phyloP scores from a whole-genome alignment of 2,329 filamentous ascomycete species.

The Cercospora beticola region DNA sequence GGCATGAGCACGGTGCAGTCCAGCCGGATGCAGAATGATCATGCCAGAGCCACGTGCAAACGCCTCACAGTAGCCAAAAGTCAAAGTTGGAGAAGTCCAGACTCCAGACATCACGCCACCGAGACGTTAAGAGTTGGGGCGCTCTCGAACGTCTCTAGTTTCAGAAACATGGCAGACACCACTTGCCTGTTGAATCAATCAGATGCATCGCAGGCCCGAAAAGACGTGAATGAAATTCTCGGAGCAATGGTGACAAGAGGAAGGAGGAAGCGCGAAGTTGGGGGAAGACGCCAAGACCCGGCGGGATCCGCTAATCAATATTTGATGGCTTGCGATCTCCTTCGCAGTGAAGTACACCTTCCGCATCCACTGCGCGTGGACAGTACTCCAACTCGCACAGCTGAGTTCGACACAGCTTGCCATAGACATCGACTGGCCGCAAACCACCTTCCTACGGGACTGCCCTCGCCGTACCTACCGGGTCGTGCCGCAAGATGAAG shows the following conservation, averaged over 20 bases:
- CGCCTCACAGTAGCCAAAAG: neutral
- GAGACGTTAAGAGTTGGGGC: neutral
- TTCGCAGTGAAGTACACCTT: neutral
- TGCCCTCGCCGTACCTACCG: neutral
- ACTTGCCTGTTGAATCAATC: neutral
- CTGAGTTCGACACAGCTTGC: neutral
- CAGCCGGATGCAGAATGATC: neutral
- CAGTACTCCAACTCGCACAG: neutral
- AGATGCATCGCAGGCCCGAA: too few relatives aligned
- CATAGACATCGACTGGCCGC: neutral
- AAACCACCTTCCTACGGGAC: neutral
- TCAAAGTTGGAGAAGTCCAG: neutral
- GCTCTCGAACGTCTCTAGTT: neutral
- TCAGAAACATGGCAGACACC: neutral
- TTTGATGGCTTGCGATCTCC: neutral
- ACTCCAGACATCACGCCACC: neutral
- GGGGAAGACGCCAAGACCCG: neutral
- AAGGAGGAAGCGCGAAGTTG: neutral
- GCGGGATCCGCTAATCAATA: neutral
- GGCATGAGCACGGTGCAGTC: neutral
- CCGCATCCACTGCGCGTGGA: neutral
- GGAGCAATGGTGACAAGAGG: neutral
- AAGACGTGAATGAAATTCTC: neutral
- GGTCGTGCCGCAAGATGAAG: neutral
- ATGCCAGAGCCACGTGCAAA: neutral